Conservation (phyloP, 2,329 filamentous ascomycete genomes). For the Epichloe sp. region DNA sequence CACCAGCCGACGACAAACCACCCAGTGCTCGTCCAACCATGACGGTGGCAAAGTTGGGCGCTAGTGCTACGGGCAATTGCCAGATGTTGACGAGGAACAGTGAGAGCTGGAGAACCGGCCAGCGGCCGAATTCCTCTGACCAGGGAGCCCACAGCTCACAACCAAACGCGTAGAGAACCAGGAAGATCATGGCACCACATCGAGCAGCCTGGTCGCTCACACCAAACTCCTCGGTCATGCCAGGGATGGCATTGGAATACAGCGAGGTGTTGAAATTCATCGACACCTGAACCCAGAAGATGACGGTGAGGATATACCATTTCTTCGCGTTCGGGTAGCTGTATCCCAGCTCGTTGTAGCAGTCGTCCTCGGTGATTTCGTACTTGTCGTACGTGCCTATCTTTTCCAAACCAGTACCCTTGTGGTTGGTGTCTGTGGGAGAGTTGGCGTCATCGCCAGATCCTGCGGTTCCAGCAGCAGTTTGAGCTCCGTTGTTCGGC, state of each 20-base stretch:
- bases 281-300: conserved; percentile 60
- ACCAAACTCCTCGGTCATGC: conserved; percentile 53
- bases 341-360: conserved; percentile 53
- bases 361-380: conserved; percentile 43
- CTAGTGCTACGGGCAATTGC: conserved; percentile 59
- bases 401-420: conserved; percentile 19
- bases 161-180: conserved; percentile 71
- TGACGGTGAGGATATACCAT: conserved; percentile 60
- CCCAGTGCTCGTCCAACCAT: conserved; percentile 59
- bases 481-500: background rate
- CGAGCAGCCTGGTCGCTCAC: conserved; percentile 58
- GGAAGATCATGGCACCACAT: conserved; percentile 63
- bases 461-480: conserved; percentile 1
- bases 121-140: conserved; percentile 71
- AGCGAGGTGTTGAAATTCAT: conserved; percentile 72
- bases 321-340: conserved; percentile 49
- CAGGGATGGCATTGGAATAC: conserved; percentile 55
- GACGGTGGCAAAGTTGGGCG: conserved; percentile 58
- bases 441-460: conserved; percentile 7
- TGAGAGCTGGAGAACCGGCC: conserved; percentile 59
- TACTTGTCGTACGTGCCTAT: conserved; percentile 26
- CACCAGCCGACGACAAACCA: conserved; percentile 57
- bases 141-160: conserved; percentile 84
- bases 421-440: conserved; percentile 19
- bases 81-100: conserved; percentile 67